Percentiles rank a stretch among this genome's conserved stretches.
These are phyloP conservation scores for Mallotus repandus DNA, from an alignment of 441 rosid genomes.

Conservation along the genomic window DNA sequence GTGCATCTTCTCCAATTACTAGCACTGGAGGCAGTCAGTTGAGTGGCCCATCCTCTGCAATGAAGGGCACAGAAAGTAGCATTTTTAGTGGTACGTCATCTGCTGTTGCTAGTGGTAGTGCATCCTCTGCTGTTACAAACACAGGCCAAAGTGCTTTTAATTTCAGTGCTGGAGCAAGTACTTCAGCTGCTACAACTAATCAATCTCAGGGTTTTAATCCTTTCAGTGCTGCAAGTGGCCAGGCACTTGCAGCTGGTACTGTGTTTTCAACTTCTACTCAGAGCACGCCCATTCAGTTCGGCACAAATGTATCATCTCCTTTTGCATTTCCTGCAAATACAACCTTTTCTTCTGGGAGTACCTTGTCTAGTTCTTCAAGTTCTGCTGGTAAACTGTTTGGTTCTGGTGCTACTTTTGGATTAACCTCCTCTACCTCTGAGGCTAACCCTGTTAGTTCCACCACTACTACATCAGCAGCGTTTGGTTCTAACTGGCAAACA, in stretches of 20 bases:
- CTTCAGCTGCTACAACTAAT: conserved; percentile 32
- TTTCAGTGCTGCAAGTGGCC: conserved; percentile 39
- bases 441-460: conserved; percentile 41
- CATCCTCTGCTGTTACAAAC: conserved; percentile 34
- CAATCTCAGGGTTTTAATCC: conserved; percentile 48
- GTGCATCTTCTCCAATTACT: conserved; percentile 31
- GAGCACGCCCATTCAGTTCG: conserved; percentile 49
- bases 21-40: conserved; percentile 32
- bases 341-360: conserved; percentile 43
- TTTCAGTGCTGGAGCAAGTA: conserved; percentile 41
- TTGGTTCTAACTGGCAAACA: conserved; percentile 64
- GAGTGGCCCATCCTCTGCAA: conserved; percentile 37
- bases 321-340: conserved; percentile 47
- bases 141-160: conserved; percentile 36
- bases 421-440: conserved; percentile 36
- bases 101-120: conserved; percentile 29
- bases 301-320: conserved; percentile 44
- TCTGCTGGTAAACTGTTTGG: conserved; percentile 38
- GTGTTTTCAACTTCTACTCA: conserved; percentile 48
- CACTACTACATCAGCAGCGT: conserved; percentile 33
- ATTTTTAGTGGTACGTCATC: conserved; percentile 35
- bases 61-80: conserved; percentile 29
- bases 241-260: conserved; percentile 40
- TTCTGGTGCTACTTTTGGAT: conserved; percentile 50
- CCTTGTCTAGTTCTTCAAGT: conserved; percentile 47